Percentiles rank a stretch among this genome's conserved stretches.
These are phyloP conservation scores for Trichomonascaceae sp. DNA, from an alignment of 1,139 yeast genomes.

Conservation along the genomic window DNA sequence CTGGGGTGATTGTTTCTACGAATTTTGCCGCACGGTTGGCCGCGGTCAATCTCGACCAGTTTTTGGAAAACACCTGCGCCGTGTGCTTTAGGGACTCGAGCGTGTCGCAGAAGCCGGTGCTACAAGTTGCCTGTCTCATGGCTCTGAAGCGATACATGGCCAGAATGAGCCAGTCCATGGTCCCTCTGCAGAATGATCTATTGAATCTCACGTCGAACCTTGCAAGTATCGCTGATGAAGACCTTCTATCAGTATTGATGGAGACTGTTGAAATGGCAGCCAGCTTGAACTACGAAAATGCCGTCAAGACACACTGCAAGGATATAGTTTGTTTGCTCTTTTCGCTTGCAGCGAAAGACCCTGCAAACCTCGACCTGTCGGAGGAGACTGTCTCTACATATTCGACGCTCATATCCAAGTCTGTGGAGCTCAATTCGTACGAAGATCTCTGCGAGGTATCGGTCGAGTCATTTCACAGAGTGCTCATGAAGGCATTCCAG, in stretches of 20 bases:
- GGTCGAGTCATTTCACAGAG: conserved; percentile 32
- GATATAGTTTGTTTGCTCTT: conserved; percentile 43
- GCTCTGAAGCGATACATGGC: conserved; percentile 11
- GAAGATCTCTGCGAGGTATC: neutral
- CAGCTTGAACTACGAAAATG: conserved; percentile 28
- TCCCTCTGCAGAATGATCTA: conserved; percentile 15
- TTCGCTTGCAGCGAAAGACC: conserved; percentile 54
- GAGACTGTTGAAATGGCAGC: conserved; percentile 54
- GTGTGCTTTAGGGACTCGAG: neutral
- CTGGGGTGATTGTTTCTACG: conserved; percentile 8
- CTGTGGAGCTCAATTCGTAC: conserved; percentile 18
- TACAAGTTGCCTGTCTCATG: conserved; percentile 13
- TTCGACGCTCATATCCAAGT: conserved; percentile 28
- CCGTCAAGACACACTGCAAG: conserved; percentile 30
- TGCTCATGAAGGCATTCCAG: conserved; percentile 22
- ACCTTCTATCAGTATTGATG: conserved; percentile 62
- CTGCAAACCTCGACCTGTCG: conserved; percentile 57
- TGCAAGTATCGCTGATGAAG: conserved; percentile 62
- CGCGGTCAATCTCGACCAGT: neutral
- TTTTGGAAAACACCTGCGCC: neutral
- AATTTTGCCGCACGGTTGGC: conserved; percentile 1
- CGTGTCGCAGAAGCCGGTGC: conserved; percentile 7
- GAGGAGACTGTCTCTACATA: conserved; percentile 34
- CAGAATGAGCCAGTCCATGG: conserved; percentile 9
- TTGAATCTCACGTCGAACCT: conserved; percentile 32